phyloP scores from a whole-genome alignment of 441 rosid genomes.

The Raphanus hybrid region DNA sequence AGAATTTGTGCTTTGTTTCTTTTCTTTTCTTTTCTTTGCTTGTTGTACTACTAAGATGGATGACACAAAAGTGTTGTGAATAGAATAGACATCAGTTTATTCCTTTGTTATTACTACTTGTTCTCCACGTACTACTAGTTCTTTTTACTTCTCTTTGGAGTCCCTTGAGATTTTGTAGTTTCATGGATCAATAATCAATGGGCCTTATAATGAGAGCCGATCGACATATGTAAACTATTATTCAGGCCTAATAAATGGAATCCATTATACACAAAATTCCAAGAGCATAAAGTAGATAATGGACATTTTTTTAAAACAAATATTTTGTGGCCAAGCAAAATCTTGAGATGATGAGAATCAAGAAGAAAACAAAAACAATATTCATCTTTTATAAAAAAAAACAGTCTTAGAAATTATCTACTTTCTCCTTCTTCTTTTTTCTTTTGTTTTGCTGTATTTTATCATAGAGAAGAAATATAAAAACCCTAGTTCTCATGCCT shows the following conservation, averaged over 20 bases:
- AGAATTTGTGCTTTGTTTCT: neutral
- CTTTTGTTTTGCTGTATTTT: neutral
- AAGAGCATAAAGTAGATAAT: conserved; percentile 27
- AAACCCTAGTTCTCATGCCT: conserved; percentile 18
- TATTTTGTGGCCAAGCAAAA: conserved; percentile 39
- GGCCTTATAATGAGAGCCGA: conserved; percentile 19
- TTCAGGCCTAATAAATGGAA: conserved; percentile 16
- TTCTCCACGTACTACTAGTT: too few species aligned
- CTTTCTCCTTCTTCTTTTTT: neutral
- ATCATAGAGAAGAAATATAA: neutral
- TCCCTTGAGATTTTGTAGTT: neutral
- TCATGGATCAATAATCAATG: neutral
- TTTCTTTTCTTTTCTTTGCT: neutral
- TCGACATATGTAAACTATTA: neutral
- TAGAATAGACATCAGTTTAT: neutral
- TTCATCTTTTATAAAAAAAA: neutral
- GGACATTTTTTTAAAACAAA: conserved; percentile 1
- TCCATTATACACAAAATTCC: conserved; percentile 14
- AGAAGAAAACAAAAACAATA: conserved; percentile 32
- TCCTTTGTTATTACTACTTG: neutral
- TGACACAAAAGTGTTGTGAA: neutral
- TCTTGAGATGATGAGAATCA: conserved; percentile 18
- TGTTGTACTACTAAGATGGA: neutral
- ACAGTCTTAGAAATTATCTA: neutral
- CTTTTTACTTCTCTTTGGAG: neutral